Base-by-base conservation (phyloP, 1,284 basidiomycete species). In the Cutaneotrichosporon spelunceum region DNA sequence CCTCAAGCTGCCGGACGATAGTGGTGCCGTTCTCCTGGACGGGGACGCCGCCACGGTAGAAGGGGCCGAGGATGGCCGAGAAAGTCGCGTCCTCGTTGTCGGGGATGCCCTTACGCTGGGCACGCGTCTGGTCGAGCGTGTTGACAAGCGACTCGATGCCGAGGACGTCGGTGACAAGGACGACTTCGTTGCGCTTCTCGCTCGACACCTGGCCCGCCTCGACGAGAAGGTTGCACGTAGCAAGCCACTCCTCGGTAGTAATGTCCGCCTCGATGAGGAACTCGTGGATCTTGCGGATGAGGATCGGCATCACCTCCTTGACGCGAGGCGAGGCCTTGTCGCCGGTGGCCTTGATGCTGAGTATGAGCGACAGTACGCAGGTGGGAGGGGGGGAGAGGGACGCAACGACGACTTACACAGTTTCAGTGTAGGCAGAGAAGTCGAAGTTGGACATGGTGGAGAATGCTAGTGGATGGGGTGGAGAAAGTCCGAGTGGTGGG, bases 141-240 rank as follows among this genome's bases (percentile, higher is more conserved):
- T 57, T 59, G 56, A 75, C 68, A 8, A 80, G 68, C 7, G 70
- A 72, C 58, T 80, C 78, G 53, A 78, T 65, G 21, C 78, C 79
- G 11, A 79, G 66, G 2, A 78, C 72, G 59, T 80, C 79, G 11
- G 72, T 72, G 52, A 78, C 72, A 39, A 80, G 71, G 49, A 80
- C 73, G 57, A 78, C 69, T 62, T 80, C 78, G 68, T 79, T 76
- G 14, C 78, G 70, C 60, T 72, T 72, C 1, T 75, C 75, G 24
- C 68, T 68, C 16, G 72, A 72, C 42, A 76, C 73, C 63, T 78
- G 63, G 23, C 78, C 78, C 3, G 74, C 74, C 30, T 71, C 71
- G 48, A 75, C 71, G 13, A 79, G 62, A 19, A 78, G 66, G 50
- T 77, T 70, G 67, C 78, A 79, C 4, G 71, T 71, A 0, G 65